Base-by-base conservation (phyloP, 176 grass and related monocot genomes). In the Zoysia japonica region DNA sequence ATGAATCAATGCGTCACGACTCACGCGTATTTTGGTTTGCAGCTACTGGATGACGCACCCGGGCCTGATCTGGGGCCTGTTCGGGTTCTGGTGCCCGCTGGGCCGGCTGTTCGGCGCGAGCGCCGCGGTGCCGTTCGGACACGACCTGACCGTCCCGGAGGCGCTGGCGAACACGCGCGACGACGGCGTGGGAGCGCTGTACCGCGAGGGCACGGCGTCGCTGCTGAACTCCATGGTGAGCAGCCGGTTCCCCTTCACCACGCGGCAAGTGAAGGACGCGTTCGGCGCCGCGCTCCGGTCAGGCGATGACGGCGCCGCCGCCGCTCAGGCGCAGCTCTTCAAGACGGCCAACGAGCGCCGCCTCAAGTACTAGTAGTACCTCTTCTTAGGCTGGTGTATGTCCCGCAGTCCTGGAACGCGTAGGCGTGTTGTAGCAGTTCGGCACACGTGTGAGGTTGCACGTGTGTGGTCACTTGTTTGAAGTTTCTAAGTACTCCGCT, bases 11-110 rank as follows among this genome's bases (percentile, higher is more conserved):
- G 28, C 0, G 28, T 28, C 28, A 28, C 28, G 28, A 28, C 28
- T 39, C 7, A 8, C 42, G 40, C 36, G 11, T 56, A 39, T 54
- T n/a, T 16, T 49, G 42, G n/a, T 63, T 62, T 77, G 81, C 79
- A 97, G 93, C 37, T 97, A 86, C 82, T 97, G 93, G 93, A 73
- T 82, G 53, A 87, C 83, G 48, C 93, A 97, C 73, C 93, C 93
- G 20, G 75, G 78, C 61, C 17, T 86, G 48, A 75, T 97, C 3
- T 93, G 76, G 88, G 69, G 82, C 45, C 52, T 97, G 47, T 78
- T 97, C 48, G 90, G 88, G 4, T 93, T 88, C 82, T 97, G 88
- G 88, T 85, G 93, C 85, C 89, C 87, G 6, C 52, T 97, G 49
- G 75, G 54, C 7, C 54, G 81, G 37, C 39, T 91, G 42, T 93